These are phyloP conservation scores for Candida sp. DNA, from an alignment of 1,139 yeast species.

Conservation along the genomic window DNA sequence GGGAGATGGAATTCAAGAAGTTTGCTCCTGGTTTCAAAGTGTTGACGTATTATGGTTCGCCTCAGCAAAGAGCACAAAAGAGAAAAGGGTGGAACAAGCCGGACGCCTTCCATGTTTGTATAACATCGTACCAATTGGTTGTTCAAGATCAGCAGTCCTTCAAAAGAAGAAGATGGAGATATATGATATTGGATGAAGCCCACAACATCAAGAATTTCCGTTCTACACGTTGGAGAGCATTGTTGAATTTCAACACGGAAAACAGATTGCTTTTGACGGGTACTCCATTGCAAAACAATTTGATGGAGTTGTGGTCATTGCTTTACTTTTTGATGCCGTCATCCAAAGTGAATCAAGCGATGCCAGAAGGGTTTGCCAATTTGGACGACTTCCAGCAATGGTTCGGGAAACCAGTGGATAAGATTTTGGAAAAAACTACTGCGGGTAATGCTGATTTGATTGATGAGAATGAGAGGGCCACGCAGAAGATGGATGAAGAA, in stretches of 20 bases:
- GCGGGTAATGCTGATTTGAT: constrained; percentile 55
- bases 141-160: constrained; percentile 97
- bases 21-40: constrained; percentile 99
- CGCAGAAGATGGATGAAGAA: constrained; percentile 57
- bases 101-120: constrained; percentile 95
- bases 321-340: constrained; percentile 97
- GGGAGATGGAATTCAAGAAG: constrained; percentile 99
- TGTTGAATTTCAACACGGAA: constrained; percentile 91
- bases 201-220: constrained; percentile 97
- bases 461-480: constrained; percentile 44
- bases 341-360: constrained; percentile 64
- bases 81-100: constrained; percentile 98
- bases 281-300: constrained; percentile 92
- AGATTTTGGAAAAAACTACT: constrained; percentile 73
- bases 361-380: constrained; percentile 98
- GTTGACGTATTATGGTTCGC: constrained; percentile 96
- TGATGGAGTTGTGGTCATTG: constrained; percentile 94
- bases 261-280: constrained; percentile 91
- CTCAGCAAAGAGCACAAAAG: constrained; percentile 95
- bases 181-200: constrained; percentile 98
- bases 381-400: constrained; percentile 96
- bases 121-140: constrained; percentile 95
- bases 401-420: constrained; percentile 98
- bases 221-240: constrained; percentile 97
- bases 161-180: constrained; percentile 91